Evolutionary conservation across 257 asterid genomes (phyloP).

Genomic region (Rehmannia glutinosa): DNA sequence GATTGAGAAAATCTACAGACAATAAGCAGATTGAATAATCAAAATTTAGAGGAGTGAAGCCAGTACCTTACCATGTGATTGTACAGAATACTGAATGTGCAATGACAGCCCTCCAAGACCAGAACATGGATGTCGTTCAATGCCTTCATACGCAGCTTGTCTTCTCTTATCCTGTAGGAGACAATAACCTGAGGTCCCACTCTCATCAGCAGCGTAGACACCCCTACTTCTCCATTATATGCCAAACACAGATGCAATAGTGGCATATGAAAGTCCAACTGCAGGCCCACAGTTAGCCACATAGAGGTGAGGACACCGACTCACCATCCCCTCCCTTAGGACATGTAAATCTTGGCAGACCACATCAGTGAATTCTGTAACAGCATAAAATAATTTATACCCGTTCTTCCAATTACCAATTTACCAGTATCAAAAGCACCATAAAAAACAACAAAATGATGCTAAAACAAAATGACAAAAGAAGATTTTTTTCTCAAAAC

Average conservation of each 20-base stretch:
- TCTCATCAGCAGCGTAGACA: constrained; percentile 80
- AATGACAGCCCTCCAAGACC: constrained; percentile 63
- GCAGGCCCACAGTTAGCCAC: constrained; percentile 98
- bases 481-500: not conserved
- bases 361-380: constrained; percentile 51
- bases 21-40: not conserved
- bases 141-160: constrained; percentile 52
- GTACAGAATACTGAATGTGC: constrained; percentile 78
- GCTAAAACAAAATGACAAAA: not conserved
- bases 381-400: not conserved
- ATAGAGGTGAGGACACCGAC: constrained; percentile 65
- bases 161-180: constrained; percentile 44
- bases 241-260: constrained; percentile 57
- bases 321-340: constrained; percentile 51
- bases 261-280: constrained; percentile 64
- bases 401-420: not conserved
- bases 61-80: constrained; percentile 54
- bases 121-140: constrained; percentile 56
- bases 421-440: not conserved
- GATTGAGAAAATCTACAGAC: not conserved
- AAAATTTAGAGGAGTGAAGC: not conserved
- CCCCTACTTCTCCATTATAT: constrained; percentile 60
- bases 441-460: not conserved
- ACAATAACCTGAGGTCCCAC: constrained; percentile 94
- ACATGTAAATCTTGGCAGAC: constrained; percentile 63